Conservation (phyloP, 345 rosid genomes). For the Geranium brycei region DNA sequence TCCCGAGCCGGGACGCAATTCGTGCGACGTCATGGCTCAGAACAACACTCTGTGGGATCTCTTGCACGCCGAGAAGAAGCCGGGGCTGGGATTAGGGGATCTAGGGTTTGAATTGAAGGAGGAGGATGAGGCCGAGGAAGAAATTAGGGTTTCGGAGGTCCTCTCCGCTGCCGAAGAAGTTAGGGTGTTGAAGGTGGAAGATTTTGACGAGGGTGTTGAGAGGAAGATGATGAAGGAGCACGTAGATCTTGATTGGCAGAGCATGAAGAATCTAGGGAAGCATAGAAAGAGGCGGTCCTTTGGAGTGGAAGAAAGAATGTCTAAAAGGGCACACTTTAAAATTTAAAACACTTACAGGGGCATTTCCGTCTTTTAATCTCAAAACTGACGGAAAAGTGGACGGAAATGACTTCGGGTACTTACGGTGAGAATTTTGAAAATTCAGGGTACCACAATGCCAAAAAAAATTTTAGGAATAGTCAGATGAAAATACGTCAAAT, state of each 20-base stretch:
- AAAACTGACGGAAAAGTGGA: too few relatives aligned
- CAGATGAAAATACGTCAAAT: too few relatives aligned
- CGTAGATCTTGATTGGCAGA: slow-evolving; percentile 47
- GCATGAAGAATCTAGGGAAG: slow-evolving; percentile 19
- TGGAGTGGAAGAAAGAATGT: too few relatives aligned
- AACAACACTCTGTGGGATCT: slow-evolving; percentile 25
- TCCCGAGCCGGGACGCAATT: slow-evolving; percentile 38
- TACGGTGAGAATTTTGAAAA: too few relatives aligned
- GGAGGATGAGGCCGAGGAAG: background rate
- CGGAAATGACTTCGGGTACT: too few relatives aligned
- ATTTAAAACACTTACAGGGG: too few relatives aligned
- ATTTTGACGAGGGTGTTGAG: slow-evolving; percentile 17
- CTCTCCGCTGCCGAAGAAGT: background rate
- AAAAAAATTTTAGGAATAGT: too few relatives aligned
- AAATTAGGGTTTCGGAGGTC: slow-evolving; percentile 3
- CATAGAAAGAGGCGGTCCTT: too few relatives aligned
- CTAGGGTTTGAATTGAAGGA: slow-evolving; percentile 8
- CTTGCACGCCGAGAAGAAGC: slow-evolving; percentile 12
- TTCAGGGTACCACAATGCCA: too few relatives aligned
- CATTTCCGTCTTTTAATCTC: too few relatives aligned
- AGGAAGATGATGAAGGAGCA: slow-evolving; percentile 47
- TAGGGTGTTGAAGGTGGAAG: background rate
- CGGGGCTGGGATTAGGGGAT: slow-evolving; percentile 1
- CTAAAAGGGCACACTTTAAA: too few relatives aligned
- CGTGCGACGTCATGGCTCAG: slow-evolving; percentile 32